A percentile compares a stretch with the other conserved stretches of the same genome.
These are phyloP conservation scores for Lactuca sativa DNA, from an alignment of 129 eudicot species.

Conservation along the genomic window DNA sequence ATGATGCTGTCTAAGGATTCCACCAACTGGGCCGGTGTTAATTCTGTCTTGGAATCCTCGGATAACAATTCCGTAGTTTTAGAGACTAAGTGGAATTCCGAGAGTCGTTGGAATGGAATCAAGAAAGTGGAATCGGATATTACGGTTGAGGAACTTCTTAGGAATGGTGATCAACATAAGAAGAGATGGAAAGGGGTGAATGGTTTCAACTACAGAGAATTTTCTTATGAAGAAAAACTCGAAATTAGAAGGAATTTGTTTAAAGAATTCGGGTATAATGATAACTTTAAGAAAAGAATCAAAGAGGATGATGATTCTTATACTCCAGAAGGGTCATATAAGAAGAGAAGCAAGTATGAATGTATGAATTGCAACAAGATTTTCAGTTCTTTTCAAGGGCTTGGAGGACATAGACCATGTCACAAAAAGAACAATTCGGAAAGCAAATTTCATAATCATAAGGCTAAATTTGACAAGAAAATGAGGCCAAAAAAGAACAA, in stretches of 20 bases:
- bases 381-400: conserved; percentile 85
- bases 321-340: conserved; percentile 35
- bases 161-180: conserved; percentile 35
- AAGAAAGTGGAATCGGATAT: conserved; percentile 76
- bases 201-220: conserved; percentile 31
- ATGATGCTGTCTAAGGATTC: conserved; percentile 92
- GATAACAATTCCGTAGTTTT: conserved; percentile 76
- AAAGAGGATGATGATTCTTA: conserved; percentile 33
- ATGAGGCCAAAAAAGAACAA: conserved; percentile 60
- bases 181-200: conserved; percentile 25
- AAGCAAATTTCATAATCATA: conserved; percentile 30
- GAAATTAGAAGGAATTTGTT: conserved; percentile 37
- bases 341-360: conserved; percentile 72
- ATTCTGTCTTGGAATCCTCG: conserved; percentile 69
- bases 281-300: conserved; percentile 36
- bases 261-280: conserved; percentile 36
- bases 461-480: conserved; percentile 43
- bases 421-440: conserved; percentile 53
- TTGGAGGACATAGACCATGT: conserved; percentile 93
- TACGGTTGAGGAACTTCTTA: conserved; percentile 53
- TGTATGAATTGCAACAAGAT: conserved; percentile 72
- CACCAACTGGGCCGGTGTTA: conserved; percentile 51
- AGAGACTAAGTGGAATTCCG: conserved; percentile 74
- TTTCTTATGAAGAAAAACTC: conserved; percentile 32
- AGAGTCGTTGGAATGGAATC: conserved; percentile 54